Conservation (phyloP, 495 filamentous ascomycete genomes). For the Penicillium goetzii region DNA sequence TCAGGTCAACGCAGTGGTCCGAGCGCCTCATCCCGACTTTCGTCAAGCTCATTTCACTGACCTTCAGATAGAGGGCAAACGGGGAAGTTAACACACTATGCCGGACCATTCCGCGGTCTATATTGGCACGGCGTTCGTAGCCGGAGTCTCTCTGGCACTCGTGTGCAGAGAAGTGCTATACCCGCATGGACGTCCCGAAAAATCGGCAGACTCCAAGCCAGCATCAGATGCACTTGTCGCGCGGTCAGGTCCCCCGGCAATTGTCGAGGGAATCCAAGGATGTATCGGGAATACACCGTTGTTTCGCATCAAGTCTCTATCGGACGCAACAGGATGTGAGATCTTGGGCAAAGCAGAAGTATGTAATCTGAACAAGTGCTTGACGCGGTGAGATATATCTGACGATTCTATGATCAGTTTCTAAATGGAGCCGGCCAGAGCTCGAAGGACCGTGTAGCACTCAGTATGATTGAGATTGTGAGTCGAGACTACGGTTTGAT, state of each 20-base stretch:
- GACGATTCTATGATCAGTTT: slow-evolving; percentile 49
- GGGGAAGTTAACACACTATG: slow-evolving; percentile 19
- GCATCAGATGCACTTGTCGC: slow-evolving; percentile 28
- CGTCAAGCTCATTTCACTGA: slow-evolving; percentile 13
- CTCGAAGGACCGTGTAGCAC: slow-evolving; percentile 92
- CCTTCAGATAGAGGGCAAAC: slow-evolving; percentile 7
- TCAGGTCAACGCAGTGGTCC: slow-evolving; percentile 11
- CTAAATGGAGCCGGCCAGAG: slow-evolving; percentile 94
- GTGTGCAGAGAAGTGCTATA: slow-evolving; percentile 72
- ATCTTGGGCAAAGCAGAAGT: slow-evolving; percentile 95
- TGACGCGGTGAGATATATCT: slow-evolving; percentile 4
- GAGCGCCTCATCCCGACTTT: slow-evolving; percentile 17
- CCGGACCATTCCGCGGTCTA: slow-evolving; percentile 44
- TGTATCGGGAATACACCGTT: slow-evolving; percentile 94
- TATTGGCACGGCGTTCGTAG: slow-evolving; percentile 69
- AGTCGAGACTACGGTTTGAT: slow-evolving; percentile 5
- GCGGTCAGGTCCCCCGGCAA: slow-evolving; percentile 45
- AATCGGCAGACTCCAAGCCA: slow-evolving; percentile 5
- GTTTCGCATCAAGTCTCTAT: slow-evolving; percentile 83
- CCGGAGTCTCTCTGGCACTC: slow-evolving; percentile 72
- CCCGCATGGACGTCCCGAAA: slow-evolving; percentile 52
- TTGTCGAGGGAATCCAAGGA: slow-evolving; percentile 79
- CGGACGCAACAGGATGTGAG: slow-evolving; percentile 86
- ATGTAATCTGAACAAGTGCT: slow-evolving; percentile 14
- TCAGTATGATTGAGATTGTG: slow-evolving; percentile 82